Conservation (phyloP, 441 rosid genomes). For the Melastoma candidum region DNA sequence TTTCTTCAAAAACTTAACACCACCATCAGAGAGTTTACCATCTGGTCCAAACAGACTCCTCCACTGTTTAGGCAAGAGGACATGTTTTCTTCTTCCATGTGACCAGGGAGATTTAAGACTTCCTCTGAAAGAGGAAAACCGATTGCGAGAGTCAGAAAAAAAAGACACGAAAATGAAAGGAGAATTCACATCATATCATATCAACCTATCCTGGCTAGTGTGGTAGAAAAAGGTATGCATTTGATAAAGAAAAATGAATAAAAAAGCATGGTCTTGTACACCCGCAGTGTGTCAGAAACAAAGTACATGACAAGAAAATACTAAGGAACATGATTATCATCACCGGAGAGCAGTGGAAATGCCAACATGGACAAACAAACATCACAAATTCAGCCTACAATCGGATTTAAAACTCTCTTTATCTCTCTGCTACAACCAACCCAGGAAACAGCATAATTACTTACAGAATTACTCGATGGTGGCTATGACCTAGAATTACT, state of each 20-base stretch:
- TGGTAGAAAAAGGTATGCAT: too few species aligned
- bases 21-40: conserved; percentile 67
- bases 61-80: conserved; percentile 72
- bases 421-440: too few species aligned
- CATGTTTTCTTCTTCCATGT: conserved; percentile 66
- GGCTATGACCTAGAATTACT: conserved; percentile 10
- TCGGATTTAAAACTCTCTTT: too few species aligned
- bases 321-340: too few species aligned
- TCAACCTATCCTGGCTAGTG: too few species aligned
- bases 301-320: too few species aligned
- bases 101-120: conserved; percentile 87
- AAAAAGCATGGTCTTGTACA: neutral
- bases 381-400: too few species aligned
- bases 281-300: neutral
- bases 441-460: conserved; percentile 4
- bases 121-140: conserved; percentile 35
- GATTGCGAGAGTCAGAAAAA: conserved; percentile 2
- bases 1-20: conserved; percentile 73
- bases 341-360: too few species aligned
- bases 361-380: too few species aligned
- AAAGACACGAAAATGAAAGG: neutral
- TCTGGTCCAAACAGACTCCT: conserved; percentile 52
- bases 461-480: conserved; percentile 22
- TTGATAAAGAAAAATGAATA: neutral
- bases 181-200: neutral